Evolutionary conservation across 371 early-diverging fungal species (phyloP), one percentile per base, ranked within the genome.

Genomic region (Blastocladiella emersonii): DNA sequence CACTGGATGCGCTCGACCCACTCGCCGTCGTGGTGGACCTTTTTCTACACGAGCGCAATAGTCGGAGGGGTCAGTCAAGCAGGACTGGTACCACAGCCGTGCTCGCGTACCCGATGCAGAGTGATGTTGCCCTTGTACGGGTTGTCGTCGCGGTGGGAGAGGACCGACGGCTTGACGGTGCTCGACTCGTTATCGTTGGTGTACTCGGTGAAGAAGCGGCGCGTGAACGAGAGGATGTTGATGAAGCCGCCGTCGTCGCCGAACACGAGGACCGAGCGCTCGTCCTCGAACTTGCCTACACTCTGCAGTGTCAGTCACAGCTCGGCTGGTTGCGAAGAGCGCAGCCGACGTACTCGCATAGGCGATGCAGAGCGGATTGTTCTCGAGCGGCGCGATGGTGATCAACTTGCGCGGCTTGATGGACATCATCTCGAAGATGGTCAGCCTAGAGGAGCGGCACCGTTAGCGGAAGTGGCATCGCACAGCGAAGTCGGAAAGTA

Each of bases 161-260:
- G 65, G 57, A 74, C 76, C 15, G 75, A 59, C 17, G 77, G 72
- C 8, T 74, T 72, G 21, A 76, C 65, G 17, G 68, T 72, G 34
- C 55, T 59, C 15, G 63, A 61, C 27, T 69, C 72, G 64, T 55
- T 66, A 63, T 76, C 78, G 19, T 69, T 53, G 1, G 68, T 43
- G 44, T 63, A 70, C 13, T 78, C 80, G 53, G 71, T 63, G 35
- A 80, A 66, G 61, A 75, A 75, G 56, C 74, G 68, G 30, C 74
- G 68, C 5, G 72, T 75, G 34, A 80, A 66, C 13, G 70, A 67
- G 1, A 79, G 68, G 19, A 78, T 72, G 62, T 78, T 79, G n/a
- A 80, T 72, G 63, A 72, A 76, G 10, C 81, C 81, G 10, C 78
- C 75, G 65, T 78, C 79, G 66, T 79, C 81, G 17, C 81, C 81